Evolutionary conservation across 2,329 filamentous ascomycete species (phyloP), one percentile per base, ranked within the genome.

Genomic region (Xylaria sp.): DNA sequence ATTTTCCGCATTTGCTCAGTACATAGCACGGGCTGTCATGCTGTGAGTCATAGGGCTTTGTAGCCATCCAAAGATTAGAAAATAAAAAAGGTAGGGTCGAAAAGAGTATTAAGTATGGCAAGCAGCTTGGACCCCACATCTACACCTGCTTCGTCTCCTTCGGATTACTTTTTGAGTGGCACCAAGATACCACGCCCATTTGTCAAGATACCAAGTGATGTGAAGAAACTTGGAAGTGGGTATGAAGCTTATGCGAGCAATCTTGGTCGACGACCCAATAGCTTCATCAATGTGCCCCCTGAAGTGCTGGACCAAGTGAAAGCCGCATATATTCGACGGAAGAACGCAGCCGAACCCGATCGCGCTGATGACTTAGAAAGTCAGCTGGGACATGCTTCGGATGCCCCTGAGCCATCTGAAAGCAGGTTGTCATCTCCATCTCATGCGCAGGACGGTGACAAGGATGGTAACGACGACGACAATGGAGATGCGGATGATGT

Each of bases 171-270:
- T 35, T n/a, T 76, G 50, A 73, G 70, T 51, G 59, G 72, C 17
- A 73, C 70, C 33, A 73, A 68, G 17, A 79, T 85, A 57, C 72
- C 74, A 31, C 75, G 74, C 17, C 73, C 69, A 45, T 79, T 83
- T 66, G 71, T 83, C 33, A 75, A 69, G 23, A 82, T 86, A 54
- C 78, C 82, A 1, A 75, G 72, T 25, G 77, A 83, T 15, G 87
- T 89, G 67, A 70, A 73, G 45, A 67, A 75, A 8, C 74, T 89
- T 4, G 73, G 89, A 1, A 77, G 80, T 5, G 71, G 76, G 11
- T 63, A 74, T 5, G 76, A 80, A 15, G 83, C 76, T 6, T 79
- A 77, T 78, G 74, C 70, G 42, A 56, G 69, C 52, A 54, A 60
- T 15, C 65, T 72, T 4, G 60, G 65, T 25, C 55, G 57, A 33